Percentiles rank a stretch among this genome's conserved stretches.
Conservation (phyloP, 805 yeast species). For the Metschnikowia aberdeeniae region DNA sequence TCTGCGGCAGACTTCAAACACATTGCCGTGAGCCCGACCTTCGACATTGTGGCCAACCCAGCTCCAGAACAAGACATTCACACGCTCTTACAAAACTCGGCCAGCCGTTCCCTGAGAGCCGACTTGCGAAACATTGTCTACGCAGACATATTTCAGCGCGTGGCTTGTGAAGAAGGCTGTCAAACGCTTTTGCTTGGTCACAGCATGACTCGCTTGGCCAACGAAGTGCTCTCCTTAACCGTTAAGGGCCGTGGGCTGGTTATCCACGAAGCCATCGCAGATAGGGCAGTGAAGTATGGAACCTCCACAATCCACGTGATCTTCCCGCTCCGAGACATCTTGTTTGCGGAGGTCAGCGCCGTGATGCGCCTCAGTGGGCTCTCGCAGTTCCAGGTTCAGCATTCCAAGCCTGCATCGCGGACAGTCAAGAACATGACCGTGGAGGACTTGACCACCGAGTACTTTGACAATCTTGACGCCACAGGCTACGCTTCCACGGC, state of each 20-base stretch:
- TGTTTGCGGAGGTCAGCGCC: conserved; percentile 61
- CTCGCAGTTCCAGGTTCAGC: conserved; percentile 21
- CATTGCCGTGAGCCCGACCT: conserved; percentile 13
- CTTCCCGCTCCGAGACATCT: conserved; percentile 73
- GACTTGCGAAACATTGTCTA: conserved; percentile 53
- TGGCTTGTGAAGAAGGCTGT: conserved; percentile 44
- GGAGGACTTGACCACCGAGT: conserved; percentile 69
- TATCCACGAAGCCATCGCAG: conserved; percentile 51
- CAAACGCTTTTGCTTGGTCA: conserved; percentile 69
- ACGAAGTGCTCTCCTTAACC: conserved; percentile 69
- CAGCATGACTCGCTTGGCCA: conserved; percentile 80
- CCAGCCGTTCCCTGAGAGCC: conserved; percentile 59
- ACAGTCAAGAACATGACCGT: conserved; percentile 74
- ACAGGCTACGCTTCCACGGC: conserved; percentile 81
- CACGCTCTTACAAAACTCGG: conserved; percentile 36
- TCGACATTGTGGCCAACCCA: conserved; percentile 10
- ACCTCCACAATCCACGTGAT: conserved; percentile 41
- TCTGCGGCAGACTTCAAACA: conserved; percentile 23
- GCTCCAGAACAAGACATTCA: conserved; percentile 6
- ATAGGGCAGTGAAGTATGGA: conserved; percentile 29
- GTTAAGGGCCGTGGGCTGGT: conserved; percentile 83
- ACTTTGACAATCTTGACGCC: conserved; percentile 66
- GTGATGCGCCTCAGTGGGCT: conserved; percentile 45
- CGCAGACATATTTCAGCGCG: conserved; percentile 42
- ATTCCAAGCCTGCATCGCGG: conserved; percentile 23